Percentiles rank a stretch among this genome's conserved stretches.
These are phyloP conservation scores for Cucurbita pepo DNA, from an alignment of 306 rosid species.

Conservation along the genomic window DNA sequence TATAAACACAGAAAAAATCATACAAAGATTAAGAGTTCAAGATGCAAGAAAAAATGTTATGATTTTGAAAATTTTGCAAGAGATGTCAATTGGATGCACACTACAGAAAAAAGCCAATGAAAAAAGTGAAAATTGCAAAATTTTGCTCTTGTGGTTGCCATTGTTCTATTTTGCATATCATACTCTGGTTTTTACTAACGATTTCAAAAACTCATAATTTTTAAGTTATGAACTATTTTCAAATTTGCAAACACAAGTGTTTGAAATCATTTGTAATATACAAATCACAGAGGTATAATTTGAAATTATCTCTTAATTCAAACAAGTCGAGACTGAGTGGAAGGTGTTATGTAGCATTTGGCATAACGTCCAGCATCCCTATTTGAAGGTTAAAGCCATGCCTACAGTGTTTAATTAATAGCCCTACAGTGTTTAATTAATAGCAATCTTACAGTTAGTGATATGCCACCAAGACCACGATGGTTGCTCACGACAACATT, in stretches of 20 bases:
- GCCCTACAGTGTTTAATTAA: neutral
- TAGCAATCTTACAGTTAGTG: slow-evolving; percentile 60
- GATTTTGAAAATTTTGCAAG: neutral
- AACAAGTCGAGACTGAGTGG: neutral
- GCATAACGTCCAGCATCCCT: neutral
- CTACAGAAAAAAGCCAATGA: neutral
- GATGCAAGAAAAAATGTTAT: neutral
- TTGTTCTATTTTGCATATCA: neutral
- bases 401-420: neutral
- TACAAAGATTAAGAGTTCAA: neutral
- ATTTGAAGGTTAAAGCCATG: neutral
- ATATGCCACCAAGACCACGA: slow-evolving; percentile 89
- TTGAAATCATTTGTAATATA: neutral
- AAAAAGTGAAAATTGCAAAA: neutral
- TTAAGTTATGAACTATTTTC: neutral
- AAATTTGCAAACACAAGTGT: neutral
- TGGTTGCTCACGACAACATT: slow-evolving; percentile 69
- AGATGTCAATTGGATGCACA: neutral
- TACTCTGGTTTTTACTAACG: neutral
- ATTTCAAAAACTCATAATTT: neutral
- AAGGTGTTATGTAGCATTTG: neutral
- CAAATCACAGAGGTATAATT: neutral
- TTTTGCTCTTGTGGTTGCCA: neutral
- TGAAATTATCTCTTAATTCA: neutral
- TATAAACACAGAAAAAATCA: neutral